Evolutionary conservation across 2,329 filamentous ascomycete species (phyloP), one percentile per base, ranked within the genome.

Genomic region (Penicillium fuscoglaucum): DNA sequence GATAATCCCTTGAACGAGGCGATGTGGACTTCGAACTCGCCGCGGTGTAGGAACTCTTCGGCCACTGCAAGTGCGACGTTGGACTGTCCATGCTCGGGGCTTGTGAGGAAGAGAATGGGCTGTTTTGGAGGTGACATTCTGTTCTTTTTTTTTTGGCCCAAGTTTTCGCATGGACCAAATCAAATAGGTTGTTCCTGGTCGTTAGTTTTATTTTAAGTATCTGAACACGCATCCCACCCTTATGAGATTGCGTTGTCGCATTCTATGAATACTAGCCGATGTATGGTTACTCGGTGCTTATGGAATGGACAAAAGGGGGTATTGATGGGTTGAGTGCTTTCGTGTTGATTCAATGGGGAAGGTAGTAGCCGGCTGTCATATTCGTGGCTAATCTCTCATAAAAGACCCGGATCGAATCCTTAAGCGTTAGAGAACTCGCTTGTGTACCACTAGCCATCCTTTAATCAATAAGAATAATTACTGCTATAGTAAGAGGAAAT

Each of bases 61-160:
- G 70, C 70, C 0, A 77, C 73, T 7, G 80, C 80, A 7, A 83
- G 60, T 37, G 79, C 72, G 26, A 82, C 75, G 62, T 80, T 82
- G 19, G 77, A 75, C 56, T 81, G 77, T 4, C 80, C 80, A 58
- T 75, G 73, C 56, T 82, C 80, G 51, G 73, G 71, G 62, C 78
- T 80, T 4, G 79, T 78, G 41, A 82, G 62, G 43, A 82, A 74
- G 1, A 82, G 67, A 9, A 80, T 69, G 5, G 53, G 62, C 15
- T 58, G 54, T 35, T 55, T 64, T 28, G 56, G 47, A 35, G 56
- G 35, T 33, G 60, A 21, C 65, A 70, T 69, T 7, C 9, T 61
- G 21, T 26, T n/a, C 3, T 6, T 35, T 3, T 13, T 31, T 13
- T 43, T 6, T 19, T 19, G 6, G 28, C 6, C 5, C 21, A 6